Base-by-base conservation (phyloP, 306 rosid genomes). In the Mucuna pruriens region DNA sequence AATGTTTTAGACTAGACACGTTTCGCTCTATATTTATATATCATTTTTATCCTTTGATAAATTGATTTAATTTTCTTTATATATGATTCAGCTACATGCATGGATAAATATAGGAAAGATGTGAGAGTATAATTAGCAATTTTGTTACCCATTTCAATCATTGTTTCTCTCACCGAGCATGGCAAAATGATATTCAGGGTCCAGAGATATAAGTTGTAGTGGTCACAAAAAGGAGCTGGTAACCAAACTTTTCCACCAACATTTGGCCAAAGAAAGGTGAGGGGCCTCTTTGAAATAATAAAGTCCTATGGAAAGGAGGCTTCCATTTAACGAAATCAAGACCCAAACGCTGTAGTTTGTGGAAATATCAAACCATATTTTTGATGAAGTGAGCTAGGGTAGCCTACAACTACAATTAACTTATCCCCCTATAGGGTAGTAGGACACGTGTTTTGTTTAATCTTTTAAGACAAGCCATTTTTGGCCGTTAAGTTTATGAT, bases 211-310 rank as follows among this genome's bases (percentile, higher is more conserved):
- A 15, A 55, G 57, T 23, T 57, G 19, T 9, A 85, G 84, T 86
- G 91, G 95, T 86, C 89, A 85, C 89, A 88, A 61, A 90, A 86
- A 78, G 92, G 85, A 82, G 94, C 85, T 73, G 92, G 90, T 90
- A 71, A 87, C 92, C 94, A 85, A 93, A 90, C 93, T 90, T 89
- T 85, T 46, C 85, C 90, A 85, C 90, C 88, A 82, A 67, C 71
- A 77, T 72, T 84, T 62, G 66, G 68, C 54, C 84, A 19, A 54
- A 55, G 73, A 84, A 84, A 81, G 87, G 76, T 40, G 63, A 81
- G 78, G 78, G 72, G 15, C 86, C 89, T 68, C 71, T 77, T 76
- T 61, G 46, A 80, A 87, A 85, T 79, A 63, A 77, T 36, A 76
- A 83, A 86, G 89, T 86, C 88, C 70, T 78, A 55, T 63, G 49